Conservation (phyloP, 305 asterid species). For the Fraxinus baroniana region DNA sequence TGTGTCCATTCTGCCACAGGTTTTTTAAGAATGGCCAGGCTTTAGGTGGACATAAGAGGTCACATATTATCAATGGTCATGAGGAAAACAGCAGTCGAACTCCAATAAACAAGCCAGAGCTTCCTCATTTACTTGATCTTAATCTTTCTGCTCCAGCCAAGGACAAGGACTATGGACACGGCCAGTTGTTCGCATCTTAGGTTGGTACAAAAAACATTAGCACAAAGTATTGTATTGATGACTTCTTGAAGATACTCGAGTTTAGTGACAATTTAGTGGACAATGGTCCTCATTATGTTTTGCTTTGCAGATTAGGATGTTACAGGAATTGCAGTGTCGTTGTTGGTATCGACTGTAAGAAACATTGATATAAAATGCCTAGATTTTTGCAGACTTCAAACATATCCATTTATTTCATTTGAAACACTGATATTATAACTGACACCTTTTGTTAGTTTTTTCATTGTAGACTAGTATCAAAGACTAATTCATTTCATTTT, state of each 20-base stretch:
- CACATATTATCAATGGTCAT: conserved; percentile 55
- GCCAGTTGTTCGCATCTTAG: not conserved
- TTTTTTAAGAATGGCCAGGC: conserved; percentile 77
- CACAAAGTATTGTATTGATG: not conserved
- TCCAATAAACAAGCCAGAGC: conserved; percentile 33
- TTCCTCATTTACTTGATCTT: conserved; percentile 65
- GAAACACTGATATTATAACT: not conserved
- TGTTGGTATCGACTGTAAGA: not conserved
- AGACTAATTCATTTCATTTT: not conserved
- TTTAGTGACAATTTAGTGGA: not conserved
- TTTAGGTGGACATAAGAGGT: conserved; percentile 78
- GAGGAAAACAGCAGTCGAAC: conserved; percentile 30
- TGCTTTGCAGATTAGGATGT: not conserved
- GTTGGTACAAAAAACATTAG: not conserved
- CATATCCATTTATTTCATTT: not conserved
- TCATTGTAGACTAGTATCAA: not conserved
- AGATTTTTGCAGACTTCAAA: not conserved
- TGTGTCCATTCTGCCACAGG: conserved; percentile 61
- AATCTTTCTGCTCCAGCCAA: conserved; percentile 75
- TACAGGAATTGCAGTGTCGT: not conserved
- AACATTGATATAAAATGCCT: not conserved
- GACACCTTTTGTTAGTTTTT: not conserved
- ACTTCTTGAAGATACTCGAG: not conserved
- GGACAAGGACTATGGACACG: conserved; percentile 41
- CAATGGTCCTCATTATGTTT: not conserved